Base-by-base conservation (phyloP, 2,329 filamentous ascomycete species). In the Colletotrichum lentis region DNA sequence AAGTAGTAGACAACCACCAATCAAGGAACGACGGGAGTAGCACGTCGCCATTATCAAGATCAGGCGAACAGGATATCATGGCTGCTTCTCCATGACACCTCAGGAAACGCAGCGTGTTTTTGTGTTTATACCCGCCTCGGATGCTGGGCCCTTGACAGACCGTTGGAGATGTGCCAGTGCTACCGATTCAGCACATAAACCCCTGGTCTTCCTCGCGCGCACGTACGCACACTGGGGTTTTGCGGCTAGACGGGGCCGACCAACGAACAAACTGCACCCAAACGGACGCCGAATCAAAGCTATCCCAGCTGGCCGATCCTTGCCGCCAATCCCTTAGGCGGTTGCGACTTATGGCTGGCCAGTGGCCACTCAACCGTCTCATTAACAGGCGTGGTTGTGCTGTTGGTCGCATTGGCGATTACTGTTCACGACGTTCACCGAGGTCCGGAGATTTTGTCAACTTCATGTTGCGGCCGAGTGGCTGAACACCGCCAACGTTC, bases 241-340 rank as follows among this genome's bases (percentile, higher is more conserved):
- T 41, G 43, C 46, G 49, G 62, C 61, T 55, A 35, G 54, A 55
- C 49, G 41, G 62, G 61, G 60, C 47, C 65, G 55, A 68, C 41
- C 35, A 58, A 49, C 60, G n/a, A 41, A 35, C 54, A 55, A 68
- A 20, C 61, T 55, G 41, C 49, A 7, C 27, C 27, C 61, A 68
- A 55, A 37, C 61, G 54, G 31, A 37, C 53, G 62, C 37, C 65
- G 65, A 68, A 68, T 64, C 55, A 67, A 47, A 64, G 20, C 55
- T 35, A 56, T 55, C 62, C 62, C 44, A 20, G 55, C 43, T 55
- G 24, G 11, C 50, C 53, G 50, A 68, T 61, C 65, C 65, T 65
- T 68, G 65, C 62, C 50, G 65, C 49, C 22, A 56, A 68, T 65
- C 64, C 61, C 41, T 59, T 63, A 22, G 54, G 47, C 43, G 10